Base-by-base conservation (phyloP, 345 rosid species). In the Eucalyptus pauciflora region DNA sequence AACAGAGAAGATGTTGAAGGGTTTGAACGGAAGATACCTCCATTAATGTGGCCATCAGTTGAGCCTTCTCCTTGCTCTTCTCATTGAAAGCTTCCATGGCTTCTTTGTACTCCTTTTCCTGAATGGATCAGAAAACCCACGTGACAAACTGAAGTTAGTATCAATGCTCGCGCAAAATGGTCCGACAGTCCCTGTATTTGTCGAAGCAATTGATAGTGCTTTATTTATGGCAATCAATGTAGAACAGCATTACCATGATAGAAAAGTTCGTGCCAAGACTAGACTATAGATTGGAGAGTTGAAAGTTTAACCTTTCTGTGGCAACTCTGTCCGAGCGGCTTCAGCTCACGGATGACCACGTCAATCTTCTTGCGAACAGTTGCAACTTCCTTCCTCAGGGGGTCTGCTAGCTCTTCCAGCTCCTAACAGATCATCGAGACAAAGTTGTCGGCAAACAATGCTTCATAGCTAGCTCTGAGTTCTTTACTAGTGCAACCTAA, bases 51-150 rank as follows among this genome's bases (percentile, higher is more conserved):
- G 93, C 31, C 85, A 91, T 91, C 17, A 94, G 93, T 86, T 90
- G 95, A 88, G 94, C 86, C 86, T 94, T 96, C 87, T 96, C 99
- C 90, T 94, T 95, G 91, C 88, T 96, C 94, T 95, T 97, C 90
- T 95, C 97, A 62, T 95, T 96, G 92, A 96, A 96, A 87, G 96
- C 95, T 89, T 96, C 97, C 87, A 93, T 50, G 71, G 94, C 94
- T 54, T 94, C 97, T 88, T 89, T 92, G 87, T 95, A 94, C 92
- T 96, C 98, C 92, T 94, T 96, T 91, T 96, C 99, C 99, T 96
- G 94, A 29, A 10, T 20, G 48, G 48, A 41, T 10, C 83, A 76
- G 83, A 41, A 76, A 41, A 76, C 29, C 83, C 83, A 41, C 29
- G 24, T 20, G 48, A 76, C 48, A 3, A 76, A 76, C 83, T 13